Evolutionary conservation across 805 yeast genomes (phyloP).

Genomic region (Starmerella stigmatis): DNA sequence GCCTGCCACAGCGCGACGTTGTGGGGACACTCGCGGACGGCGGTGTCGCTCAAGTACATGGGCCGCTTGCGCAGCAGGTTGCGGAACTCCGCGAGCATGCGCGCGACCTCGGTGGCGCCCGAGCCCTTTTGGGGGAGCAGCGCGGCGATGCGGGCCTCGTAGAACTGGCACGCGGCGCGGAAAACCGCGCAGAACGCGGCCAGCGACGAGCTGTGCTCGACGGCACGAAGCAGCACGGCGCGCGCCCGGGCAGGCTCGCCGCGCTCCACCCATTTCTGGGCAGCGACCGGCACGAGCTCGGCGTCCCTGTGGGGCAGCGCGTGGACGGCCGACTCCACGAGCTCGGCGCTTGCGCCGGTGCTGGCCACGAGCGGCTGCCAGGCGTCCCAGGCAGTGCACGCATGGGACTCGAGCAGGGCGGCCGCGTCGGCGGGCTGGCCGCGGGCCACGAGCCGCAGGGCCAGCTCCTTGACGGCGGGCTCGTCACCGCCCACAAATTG

Average conservation of each 20-base stretch:
- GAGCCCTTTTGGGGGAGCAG: constrained; percentile 43
- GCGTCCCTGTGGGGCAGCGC: constrained; percentile 2
- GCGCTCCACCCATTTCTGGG: background rate
- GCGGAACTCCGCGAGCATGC: constrained; percentile 34
- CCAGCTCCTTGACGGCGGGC: background rate
- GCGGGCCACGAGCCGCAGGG: background rate
- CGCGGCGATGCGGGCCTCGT: constrained; percentile 30
- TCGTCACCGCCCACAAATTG: background rate
- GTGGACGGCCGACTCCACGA: constrained; percentile 3
- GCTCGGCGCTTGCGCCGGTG: background rate
- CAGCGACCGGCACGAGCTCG: background rate
- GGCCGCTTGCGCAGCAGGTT: constrained; percentile 45
- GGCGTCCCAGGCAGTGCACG: background rate
- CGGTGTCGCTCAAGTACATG: constrained; percentile 54
- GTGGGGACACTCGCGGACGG: constrained; percentile 50
- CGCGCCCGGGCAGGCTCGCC: constrained; percentile 4
- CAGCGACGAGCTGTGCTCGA: constrained; percentile 2
- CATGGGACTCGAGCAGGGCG: background rate
- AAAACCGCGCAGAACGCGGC: constrained; percentile 14
- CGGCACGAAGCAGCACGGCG: background rate
- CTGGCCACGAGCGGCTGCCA: constrained; percentile 8
- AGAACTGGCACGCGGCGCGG: constrained; percentile 29
- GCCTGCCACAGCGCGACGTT: constrained; percentile 60
- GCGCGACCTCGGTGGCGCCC: constrained; percentile 48
- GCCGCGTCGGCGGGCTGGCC: constrained; percentile 4